Evolutionary conservation across 495 filamentous ascomycete species (phyloP), one percentile per base, ranked within the genome.

Genomic region (Rostrohypoxylon terebratum): DNA sequence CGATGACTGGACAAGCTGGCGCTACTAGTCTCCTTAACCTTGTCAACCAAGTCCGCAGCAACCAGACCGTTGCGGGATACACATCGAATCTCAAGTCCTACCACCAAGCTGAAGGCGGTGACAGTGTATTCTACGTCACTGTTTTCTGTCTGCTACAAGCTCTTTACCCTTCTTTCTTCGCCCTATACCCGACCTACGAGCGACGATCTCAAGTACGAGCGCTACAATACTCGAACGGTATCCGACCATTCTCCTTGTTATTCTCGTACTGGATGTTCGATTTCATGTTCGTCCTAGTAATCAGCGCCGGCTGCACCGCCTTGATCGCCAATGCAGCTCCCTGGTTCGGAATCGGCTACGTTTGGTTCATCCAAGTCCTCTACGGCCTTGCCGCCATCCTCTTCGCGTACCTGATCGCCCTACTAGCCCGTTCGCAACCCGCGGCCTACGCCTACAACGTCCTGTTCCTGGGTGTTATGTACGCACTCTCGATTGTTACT

Each of bases 311-410:
- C 4, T 82, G 83, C 14, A 86, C 89, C 13, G 85, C 88, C 38
- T 87, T 94, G 38, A 88, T 92, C 61, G 84, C 87, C 5, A 83
- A 81, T 0, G 73, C 85, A 6, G 75, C 86, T 44, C 80, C 88
- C n/a, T 96, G 90, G 90, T 95, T 90, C 73, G 83, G 90, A 71
- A 78, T 91, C 13, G 91, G 87, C 48, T 96, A 94, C 69, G 80
- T 96, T 9, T 94, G 93, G 73, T 77, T 93, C 23, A 85, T 96
- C 31, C 87, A 96, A 59, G 83, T 91, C 33, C 83, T 95, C 2
- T 94, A 94, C 78, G 92, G 92, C 0, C 77, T 95, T 16, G 86
- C 90, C 0, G 90, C 91, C 2, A 91, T 86, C 23, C 79, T 94
- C 9, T 80, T 90, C 33, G 84, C 91, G 1, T 97, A 97, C 79